A percentile compares a stretch with the other conserved stretches of the same genome.
Conservation (phyloP, 2,329 filamentous ascomycete species). For the Colletotrichum truncatum region DNA sequence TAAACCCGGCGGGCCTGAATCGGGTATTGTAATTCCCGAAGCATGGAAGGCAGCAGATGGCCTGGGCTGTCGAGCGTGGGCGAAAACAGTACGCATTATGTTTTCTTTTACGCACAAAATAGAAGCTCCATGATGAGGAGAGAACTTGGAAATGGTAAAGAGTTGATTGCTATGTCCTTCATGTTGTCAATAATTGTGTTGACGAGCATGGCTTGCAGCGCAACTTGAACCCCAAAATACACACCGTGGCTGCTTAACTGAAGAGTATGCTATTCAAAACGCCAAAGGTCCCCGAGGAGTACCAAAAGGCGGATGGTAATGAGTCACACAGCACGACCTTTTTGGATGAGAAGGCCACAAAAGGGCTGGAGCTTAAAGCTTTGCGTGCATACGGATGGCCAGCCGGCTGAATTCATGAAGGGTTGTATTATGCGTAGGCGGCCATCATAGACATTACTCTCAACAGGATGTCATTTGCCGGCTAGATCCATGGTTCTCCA, state of each 20-base stretch:
- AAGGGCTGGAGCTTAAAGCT: constrained; percentile 46
- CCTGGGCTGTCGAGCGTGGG: constrained; percentile 56
- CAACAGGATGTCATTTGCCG: constrained; percentile 57
- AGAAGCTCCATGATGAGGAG: background rate
- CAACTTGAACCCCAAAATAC: constrained; percentile 56
- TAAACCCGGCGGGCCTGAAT: constrained; percentile 41
- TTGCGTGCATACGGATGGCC: constrained; percentile 61
- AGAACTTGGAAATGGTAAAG: background rate
- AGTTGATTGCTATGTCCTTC: constrained; percentile 28
- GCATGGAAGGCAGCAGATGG: constrained; percentile 53
- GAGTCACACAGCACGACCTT: constrained; percentile 5
- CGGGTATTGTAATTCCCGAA: constrained; percentile 50
- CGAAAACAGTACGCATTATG: constrained; percentile 57
- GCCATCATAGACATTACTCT: constrained; percentile 57
- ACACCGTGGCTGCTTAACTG: constrained; percentile 57
- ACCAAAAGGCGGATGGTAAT: background rate
- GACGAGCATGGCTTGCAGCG: constrained; percentile 49
- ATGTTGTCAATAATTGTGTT: constrained; percentile 51
- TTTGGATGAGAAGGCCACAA: constrained; percentile 48
- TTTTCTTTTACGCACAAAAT: too few relatives aligned
- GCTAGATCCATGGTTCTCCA: constrained; percentile 45
- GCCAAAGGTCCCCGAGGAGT: background rate
- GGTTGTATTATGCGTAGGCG: constrained; percentile 54
- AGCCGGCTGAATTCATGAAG: constrained; percentile 57
- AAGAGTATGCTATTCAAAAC: constrained; percentile 49